Conservation (phyloP, 1,139 yeast species). For the Petasospora fabianii region DNA sequence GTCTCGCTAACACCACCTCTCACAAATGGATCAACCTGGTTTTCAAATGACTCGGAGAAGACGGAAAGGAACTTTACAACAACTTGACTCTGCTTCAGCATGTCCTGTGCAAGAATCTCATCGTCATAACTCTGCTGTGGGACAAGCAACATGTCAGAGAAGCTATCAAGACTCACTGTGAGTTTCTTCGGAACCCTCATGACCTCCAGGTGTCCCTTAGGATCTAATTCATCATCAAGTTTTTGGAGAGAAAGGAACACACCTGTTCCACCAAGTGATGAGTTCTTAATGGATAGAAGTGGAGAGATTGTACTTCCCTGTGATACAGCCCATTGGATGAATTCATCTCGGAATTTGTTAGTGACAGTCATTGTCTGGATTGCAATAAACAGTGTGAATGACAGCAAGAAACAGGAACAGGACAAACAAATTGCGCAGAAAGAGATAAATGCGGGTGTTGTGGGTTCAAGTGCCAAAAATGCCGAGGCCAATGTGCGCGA, state of each 20-base stretch:
- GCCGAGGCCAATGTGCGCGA: no score
- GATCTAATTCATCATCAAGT: constrained; percentile 2
- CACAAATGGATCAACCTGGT: constrained; percentile 18
- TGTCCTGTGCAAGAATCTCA: constrained; percentile 15
- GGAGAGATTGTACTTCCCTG: constrained; percentile 13
- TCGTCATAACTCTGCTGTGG: constrained; percentile 19
- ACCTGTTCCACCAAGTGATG: constrained; percentile 29
- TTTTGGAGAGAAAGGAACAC: constrained; percentile 25
- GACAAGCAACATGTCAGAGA: constrained; percentile 17
- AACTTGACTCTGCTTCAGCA: constrained; percentile 23
- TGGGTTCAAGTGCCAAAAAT: no score
- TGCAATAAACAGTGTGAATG: no score
- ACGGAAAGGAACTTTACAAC: constrained; percentile 20
- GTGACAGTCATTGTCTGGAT: neutral
- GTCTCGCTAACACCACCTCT: constrained; percentile 26
- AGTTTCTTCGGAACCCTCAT: constrained; percentile 36
- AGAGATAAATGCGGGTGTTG: no score
- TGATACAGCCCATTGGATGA: constrained; percentile 17
- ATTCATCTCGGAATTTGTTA: constrained; percentile 7
- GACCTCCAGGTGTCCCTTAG: constrained; percentile 28
- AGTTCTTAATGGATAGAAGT: constrained; percentile 15
- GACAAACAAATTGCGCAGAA: no score
- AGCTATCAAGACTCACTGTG: constrained; percentile 33
- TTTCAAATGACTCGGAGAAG: constrained; percentile 18
- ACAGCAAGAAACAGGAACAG: no score